A percentile compares a stretch with the other conserved stretches of the same genome.
These are phyloP conservation scores for Aspergillus niger DNA, from an alignment of 2,329 filamentous ascomycete species.

Conservation along the genomic window DNA sequence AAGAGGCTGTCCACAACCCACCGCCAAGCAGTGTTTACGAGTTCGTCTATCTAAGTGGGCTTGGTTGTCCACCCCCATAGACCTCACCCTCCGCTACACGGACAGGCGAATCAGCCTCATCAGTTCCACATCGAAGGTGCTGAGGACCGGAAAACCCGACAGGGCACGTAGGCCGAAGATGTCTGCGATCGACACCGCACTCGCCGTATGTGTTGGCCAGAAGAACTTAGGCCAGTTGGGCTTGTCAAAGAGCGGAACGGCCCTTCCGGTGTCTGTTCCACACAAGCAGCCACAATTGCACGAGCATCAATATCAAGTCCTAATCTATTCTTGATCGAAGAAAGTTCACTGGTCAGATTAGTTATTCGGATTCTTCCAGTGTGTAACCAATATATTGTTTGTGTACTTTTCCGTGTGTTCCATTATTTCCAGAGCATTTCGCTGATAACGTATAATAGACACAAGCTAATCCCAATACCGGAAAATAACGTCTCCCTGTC, in stretches of 20 bases:
- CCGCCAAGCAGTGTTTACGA: conserved; percentile 2
- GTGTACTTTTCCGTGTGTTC: not conserved
- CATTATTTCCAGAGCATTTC: not conserved
- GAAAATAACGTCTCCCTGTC: not conserved
- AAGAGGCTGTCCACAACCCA: not conserved
- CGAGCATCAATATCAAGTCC: not conserved
- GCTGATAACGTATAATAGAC: not conserved
- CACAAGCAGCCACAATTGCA: not conserved
- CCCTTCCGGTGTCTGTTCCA: conserved; percentile 2
- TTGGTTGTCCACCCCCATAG: conserved; percentile 2
- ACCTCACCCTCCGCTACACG: not conserved
- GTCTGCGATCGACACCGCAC: conserved; percentile 1
- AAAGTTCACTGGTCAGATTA: not conserved
- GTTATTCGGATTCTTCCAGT: too few species aligned
- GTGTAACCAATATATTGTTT: not conserved
- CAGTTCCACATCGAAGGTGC: not conserved
- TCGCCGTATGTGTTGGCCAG: not conserved
- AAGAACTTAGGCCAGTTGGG: not conserved
- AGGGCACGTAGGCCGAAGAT: not conserved
- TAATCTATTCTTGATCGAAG: not conserved
- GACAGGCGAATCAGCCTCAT: conserved; percentile 7
- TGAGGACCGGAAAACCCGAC: not conserved
- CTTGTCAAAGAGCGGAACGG: not conserved
- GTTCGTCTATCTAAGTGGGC: conserved; percentile 7
- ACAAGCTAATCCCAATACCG: not conserved